These are phyloP conservation scores for Tulasnella sp. DNA, from an alignment of 768 basidiomycete species.

Conservation along the genomic window DNA sequence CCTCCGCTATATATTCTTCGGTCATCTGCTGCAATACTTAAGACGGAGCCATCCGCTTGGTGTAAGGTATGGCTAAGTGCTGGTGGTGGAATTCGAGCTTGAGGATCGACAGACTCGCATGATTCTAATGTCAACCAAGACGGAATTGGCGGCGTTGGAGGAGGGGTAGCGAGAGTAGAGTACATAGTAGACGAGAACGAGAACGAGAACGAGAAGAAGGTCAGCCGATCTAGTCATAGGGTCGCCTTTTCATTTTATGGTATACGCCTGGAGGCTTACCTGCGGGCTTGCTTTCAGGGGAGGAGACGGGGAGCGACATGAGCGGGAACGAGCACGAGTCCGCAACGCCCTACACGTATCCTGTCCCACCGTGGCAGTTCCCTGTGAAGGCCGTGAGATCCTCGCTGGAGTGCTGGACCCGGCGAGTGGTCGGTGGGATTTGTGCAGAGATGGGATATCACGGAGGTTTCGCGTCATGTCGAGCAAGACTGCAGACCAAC, in stretches of 20 bases:
- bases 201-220: not conserved
- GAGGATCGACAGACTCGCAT: not conserved
- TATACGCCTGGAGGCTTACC: constrained; percentile 3
- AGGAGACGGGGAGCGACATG: not conserved
- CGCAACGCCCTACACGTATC: not conserved
- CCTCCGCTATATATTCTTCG: constrained; percentile 80
- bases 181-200: constrained; percentile 6
- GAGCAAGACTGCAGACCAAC: not conserved
- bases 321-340: not conserved
- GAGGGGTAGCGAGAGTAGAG: constrained; percentile 27
- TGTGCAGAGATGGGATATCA: not conserved
- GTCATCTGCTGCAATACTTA: constrained; percentile 74
- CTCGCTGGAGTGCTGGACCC: not conserved
- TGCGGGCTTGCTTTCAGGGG: constrained; percentile 1
- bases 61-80: constrained; percentile 69
- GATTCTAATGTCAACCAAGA: constrained; percentile 29
- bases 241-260: constrained; percentile 10
- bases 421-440: constrained; percentile 8
- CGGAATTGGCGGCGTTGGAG: constrained; percentile 30
- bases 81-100: constrained; percentile 46
- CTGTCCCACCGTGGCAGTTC: not conserved
- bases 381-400: constrained; percentile 10
- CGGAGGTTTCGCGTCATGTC: constrained; percentile 11
- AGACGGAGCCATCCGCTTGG: constrained; percentile 67
- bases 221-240: not conserved